A percentile compares a stretch with the other conserved stretches of the same genome.
phyloP scores from a whole-genome alignment of 345 rosid genomes.

The Microthlaspi erraticum region DNA sequence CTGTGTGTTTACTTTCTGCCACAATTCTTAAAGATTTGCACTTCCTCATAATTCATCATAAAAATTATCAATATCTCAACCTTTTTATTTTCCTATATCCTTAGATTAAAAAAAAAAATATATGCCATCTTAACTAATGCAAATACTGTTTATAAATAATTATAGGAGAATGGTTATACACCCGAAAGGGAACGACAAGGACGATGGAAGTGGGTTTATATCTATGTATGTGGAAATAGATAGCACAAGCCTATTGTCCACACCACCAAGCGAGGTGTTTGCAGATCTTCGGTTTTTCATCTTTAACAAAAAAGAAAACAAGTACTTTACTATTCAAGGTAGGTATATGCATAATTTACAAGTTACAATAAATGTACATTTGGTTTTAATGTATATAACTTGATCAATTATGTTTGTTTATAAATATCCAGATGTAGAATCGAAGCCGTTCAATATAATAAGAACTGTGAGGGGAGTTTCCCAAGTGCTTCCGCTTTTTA shows the following conservation, averaged over 20 bases:
- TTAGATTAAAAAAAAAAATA: too few relatives aligned
- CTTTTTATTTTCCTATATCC: too few relatives aligned
- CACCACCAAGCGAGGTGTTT: not conserved
- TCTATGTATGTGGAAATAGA: slow-evolving; percentile 28
- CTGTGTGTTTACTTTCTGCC: not conserved
- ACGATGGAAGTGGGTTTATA: slow-evolving; percentile 1
- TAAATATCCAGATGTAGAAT: not conserved
- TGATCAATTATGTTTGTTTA: too few relatives aligned
- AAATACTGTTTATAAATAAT: too few relatives aligned
- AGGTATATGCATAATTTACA: too few relatives aligned
- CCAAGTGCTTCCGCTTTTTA: not conserved
- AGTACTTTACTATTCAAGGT: slow-evolving; percentile 18
- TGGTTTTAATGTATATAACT: too few relatives aligned
- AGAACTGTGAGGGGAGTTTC: not conserved
- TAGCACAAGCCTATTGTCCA: not conserved
- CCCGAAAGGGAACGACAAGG: not conserved
- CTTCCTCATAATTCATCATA: too few relatives aligned
- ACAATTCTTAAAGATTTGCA: not conserved
- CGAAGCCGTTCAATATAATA: not conserved
- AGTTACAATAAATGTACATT: too few relatives aligned
- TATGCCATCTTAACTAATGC: too few relatives aligned
- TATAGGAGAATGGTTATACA: slow-evolving; percentile 11
- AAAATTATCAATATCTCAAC: too few relatives aligned
- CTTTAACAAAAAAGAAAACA: slow-evolving; percentile 11
- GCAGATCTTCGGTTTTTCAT: not conserved